Percentiles rank a stretch among this genome's conserved stretches.
phyloP scores from a whole-genome alignment of 345 rosid species.

The Bretschneidera sinensis region DNA sequence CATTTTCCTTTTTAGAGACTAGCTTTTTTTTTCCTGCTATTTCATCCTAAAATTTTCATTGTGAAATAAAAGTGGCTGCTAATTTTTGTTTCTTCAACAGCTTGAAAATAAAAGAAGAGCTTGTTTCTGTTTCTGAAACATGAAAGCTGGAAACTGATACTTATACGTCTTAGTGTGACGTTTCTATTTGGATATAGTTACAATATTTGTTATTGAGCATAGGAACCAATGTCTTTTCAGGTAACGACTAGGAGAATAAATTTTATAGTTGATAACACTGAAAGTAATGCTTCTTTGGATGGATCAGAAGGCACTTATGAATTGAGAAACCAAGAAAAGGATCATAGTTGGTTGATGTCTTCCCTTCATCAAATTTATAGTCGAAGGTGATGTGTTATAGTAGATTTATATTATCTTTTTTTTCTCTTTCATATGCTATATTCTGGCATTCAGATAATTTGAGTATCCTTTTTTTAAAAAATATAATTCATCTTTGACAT shows the following conservation, averaged over 20 bases:
- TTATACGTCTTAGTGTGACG: not conserved
- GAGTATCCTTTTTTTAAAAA: not conserved
- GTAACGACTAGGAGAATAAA: constrained; percentile 86
- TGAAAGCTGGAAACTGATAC: no score
- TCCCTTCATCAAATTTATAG: constrained; percentile 94
- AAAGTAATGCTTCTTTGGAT: constrained; percentile 31
- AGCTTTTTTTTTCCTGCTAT: no score
- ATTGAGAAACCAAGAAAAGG: constrained; percentile 58
- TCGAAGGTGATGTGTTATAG: constrained; percentile 54
- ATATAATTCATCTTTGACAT: not conserved
- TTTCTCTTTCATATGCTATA: constrained; percentile 3
- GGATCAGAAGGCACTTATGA: constrained; percentile 42
- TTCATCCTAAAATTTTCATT: no score
- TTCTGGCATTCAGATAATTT: constrained; percentile 9
- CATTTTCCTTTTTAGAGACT: no score
- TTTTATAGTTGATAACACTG: constrained; percentile 71
- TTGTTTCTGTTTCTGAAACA: no score
- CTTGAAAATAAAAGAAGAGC: no score
- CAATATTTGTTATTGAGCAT: not conserved
- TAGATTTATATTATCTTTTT: no score
- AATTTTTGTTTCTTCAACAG: no score
- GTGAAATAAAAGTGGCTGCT: no score
- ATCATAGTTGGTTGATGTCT: constrained; percentile 81
- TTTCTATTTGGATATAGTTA: not conserved
- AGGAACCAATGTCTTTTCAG: constrained; percentile 33